Percentiles rank a stretch among this genome's conserved stretches.
phyloP scores from a whole-genome alignment of 1,284 basidiomycete species.

The Schizophyllum amplum region DNA sequence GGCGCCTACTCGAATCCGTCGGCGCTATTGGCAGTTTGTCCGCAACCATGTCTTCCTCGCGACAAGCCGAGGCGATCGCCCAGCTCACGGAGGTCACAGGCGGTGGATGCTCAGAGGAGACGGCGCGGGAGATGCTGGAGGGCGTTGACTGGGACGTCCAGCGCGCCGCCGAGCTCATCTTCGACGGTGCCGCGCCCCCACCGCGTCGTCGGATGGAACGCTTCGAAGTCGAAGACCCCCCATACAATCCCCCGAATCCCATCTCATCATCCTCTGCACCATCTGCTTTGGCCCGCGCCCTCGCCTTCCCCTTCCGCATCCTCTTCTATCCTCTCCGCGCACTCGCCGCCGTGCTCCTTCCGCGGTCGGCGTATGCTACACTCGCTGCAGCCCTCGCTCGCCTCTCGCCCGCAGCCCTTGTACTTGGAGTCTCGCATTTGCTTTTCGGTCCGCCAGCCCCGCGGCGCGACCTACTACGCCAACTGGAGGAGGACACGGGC shows the following conservation, averaged over 20 bases:
- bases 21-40: not conserved
- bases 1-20: not conserved
- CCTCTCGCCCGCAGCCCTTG: conserved; percentile 21
- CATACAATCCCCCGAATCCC: conserved; percentile 10
- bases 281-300: conserved; percentile 17
- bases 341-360: conserved; percentile 43
- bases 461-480: conserved; percentile 29
- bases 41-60: not conserved
- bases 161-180: conserved; percentile 56
- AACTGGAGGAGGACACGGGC: conserved; percentile 76
- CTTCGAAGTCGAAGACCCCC: conserved; percentile 45
- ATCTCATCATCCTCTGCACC: conserved; percentile 13
- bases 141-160: conserved; percentile 64
- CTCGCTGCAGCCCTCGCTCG: conserved; percentile 30
- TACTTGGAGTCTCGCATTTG: not conserved
- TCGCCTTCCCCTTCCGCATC: conserved; percentile 39
- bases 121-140: conserved; percentile 47
- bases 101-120: conserved; percentile 43
- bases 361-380: conserved; percentile 36
- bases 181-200: conserved; percentile 30
- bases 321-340: conserved; percentile 42
- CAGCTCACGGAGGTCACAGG: conserved; percentile 52
- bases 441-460: not conserved
- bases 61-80: conserved; percentile 40
- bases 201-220: conserved; percentile 21